Base-by-base conservation (phyloP, 2,329 filamentous ascomycete genomes). In the Fusarium mexicanum region DNA sequence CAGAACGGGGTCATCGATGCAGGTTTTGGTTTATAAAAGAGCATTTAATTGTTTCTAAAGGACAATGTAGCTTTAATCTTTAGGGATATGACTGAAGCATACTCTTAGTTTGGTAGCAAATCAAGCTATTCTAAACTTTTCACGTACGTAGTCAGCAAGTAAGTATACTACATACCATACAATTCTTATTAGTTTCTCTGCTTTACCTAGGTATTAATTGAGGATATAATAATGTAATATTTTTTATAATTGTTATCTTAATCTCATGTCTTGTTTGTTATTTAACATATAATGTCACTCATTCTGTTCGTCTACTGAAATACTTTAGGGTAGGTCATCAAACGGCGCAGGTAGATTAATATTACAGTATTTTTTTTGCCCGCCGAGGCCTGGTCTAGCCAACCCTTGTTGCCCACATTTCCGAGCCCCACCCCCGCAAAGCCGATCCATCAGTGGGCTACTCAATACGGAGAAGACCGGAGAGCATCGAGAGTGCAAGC, bases 1-100 rank as follows among this genome's bases (percentile, higher is more conserved):
- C 82, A 85, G 31, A 90, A 90, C 73, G 82, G 85, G 4, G 76
- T 89, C 20, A 80, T 90, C 51, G 88, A 90, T 50, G 75, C 74
- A 3, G 58, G 58, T 5, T 61, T 61, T 7, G 26, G 58, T 8
- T 14, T 61, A 0, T 61, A 6, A 61, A 0, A 31, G 4, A 29
- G 17, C 1, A 31, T 22, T 7, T 3, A 4, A 22, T 22, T 16
- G 0, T 12, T 47, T 47, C 4, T 12, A 2, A 0, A 7, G 17
- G 5, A 5, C 0, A 4, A 18, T 8, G 0, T 18, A 24, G 43
- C 43, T 10, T 4, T 16, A 9, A 14, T 9, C 22, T 8, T 22
- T 40, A 0, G 6, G 1, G 8, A 9, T 3, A 9, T 18, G 26
- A 29, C 35, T 37, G 9, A 3, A 8, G 10, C 8, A 37, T 35